Conservation (phyloP, 225 moss, liverwort and hornwort species). For the Marchantia paleacea region DNA sequence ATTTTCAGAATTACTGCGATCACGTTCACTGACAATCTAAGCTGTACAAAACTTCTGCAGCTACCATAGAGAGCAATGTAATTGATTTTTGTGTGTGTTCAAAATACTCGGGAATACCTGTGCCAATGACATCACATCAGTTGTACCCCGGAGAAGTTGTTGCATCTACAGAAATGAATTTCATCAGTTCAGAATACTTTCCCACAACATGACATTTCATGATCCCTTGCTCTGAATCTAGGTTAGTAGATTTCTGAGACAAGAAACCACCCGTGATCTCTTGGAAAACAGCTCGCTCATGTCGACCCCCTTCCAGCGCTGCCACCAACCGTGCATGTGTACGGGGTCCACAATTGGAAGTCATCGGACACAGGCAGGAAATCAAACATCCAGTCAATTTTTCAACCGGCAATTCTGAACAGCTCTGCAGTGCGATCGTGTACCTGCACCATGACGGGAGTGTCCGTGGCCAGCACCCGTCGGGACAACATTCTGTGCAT, state of each 20-base stretch:
- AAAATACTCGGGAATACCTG: constrained; percentile 43
- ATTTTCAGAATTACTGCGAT: neutral
- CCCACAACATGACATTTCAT: too few relatives aligned
- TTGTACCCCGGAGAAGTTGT: constrained; percentile 74
- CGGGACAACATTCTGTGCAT: constrained; percentile 51
- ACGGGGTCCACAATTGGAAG: too few relatives aligned
- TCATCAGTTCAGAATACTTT: neutral
- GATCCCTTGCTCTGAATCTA: neutral
- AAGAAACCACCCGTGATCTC: too few relatives aligned
- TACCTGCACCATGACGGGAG: constrained; percentile 99
- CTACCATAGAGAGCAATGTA: neutral
- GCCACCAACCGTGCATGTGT: too few relatives aligned
- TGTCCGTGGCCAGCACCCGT: constrained; percentile 87
- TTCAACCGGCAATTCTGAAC: neutral
- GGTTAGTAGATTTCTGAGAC: neutral
- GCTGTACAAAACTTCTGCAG: neutral
- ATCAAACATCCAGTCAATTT: neutral
- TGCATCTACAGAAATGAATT: constrained; percentile 68
- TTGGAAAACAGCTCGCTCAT: too few relatives aligned
- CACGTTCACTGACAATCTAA: neutral
- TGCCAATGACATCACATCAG: constrained; percentile 76
- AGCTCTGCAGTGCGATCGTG: neutral
- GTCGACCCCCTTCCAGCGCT: too few relatives aligned
- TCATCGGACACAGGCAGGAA: too few relatives aligned
- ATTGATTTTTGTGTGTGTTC: neutral